Evolutionary conservation across 371 early-diverging fungal genomes (phyloP).

Genomic region (Choanephora cucurbitarum): DNA sequence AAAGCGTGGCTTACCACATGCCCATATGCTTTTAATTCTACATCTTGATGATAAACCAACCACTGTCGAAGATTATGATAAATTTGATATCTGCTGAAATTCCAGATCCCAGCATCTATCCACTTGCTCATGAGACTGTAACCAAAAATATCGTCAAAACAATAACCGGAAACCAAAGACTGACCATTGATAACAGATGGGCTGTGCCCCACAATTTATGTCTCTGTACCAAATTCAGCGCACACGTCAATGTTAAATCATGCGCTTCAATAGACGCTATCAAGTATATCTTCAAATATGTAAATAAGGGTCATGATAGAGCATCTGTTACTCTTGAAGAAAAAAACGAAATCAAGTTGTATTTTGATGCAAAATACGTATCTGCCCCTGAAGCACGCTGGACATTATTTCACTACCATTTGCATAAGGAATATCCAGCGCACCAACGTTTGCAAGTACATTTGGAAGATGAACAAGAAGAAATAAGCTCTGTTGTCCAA

Average conservation of each 20-base stretch:
- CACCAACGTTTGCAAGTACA: not conserved
- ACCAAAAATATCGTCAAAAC: slow-evolving; percentile 2
- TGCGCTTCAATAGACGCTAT: slow-evolving; percentile 18
- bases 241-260: slow-evolving; percentile 41
- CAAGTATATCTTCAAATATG: too few species aligned
- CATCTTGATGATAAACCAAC: not conserved
- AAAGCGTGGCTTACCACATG: slow-evolving; percentile 28
- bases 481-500: not conserved
- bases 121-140: slow-evolving; percentile 30
- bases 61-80: not conserved
- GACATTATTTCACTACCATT: slow-evolving; percentile 22
- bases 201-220: slow-evolving; percentile 27
- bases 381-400: slow-evolving; percentile 28
- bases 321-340: not conserved
- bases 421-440: slow-evolving; percentile 17
- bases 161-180: too few species aligned
- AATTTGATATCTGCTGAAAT: slow-evolving; percentile 2
- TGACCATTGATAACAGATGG: slow-evolving; percentile 22
- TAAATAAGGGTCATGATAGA: slow-evolving; percentile 29
- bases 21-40: slow-evolving; percentile 6
- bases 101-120: slow-evolving; percentile 14
- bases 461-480: not conserved
- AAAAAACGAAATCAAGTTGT: too few species aligned
- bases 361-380: slow-evolving; percentile 20
- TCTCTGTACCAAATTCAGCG: slow-evolving; percentile 25